phyloP scores from a whole-genome alignment of 2,329 filamentous ascomycete genomes.

The Endoconidiophora polonica region DNA sequence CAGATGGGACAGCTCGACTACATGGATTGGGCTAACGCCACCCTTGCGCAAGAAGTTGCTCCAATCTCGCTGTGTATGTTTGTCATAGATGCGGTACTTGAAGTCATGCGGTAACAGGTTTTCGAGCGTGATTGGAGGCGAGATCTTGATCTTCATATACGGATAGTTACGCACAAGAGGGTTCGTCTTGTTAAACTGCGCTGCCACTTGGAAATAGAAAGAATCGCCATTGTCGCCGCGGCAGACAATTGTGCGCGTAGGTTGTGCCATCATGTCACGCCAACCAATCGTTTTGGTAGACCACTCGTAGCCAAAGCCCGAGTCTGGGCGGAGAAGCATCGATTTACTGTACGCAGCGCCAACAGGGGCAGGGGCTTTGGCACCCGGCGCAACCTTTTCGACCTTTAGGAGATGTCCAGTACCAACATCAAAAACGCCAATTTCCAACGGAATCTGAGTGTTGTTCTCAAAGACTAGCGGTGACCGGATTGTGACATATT shows the following conservation, averaged over 20 bases:
- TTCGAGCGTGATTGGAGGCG: slow-evolving; percentile 82
- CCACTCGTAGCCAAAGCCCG: slow-evolving; percentile 94
- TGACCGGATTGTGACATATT: slow-evolving; percentile 90
- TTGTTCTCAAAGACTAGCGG: slow-evolving; percentile 88
- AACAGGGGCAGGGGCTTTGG: slow-evolving; percentile 76
- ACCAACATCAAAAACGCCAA: slow-evolving; percentile 76
- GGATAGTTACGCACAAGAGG: slow-evolving; percentile 75
- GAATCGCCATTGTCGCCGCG: slow-evolving; percentile 72
- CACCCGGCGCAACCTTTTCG: slow-evolving; percentile 88
- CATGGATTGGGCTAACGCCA: slow-evolving; percentile 90
- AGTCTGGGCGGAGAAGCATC: slow-evolving; percentile 74
- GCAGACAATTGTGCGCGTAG: slow-evolving; percentile 77
- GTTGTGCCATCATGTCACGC: slow-evolving; percentile 73
- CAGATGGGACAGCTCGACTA: slow-evolving; percentile 88
- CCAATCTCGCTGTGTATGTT: slow-evolving; percentile 97
- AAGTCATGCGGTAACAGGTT: slow-evolving; percentile 95
- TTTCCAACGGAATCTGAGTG: slow-evolving; percentile 86
- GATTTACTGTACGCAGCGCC: slow-evolving; percentile 84
- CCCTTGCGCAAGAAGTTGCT: slow-evolving; percentile 95
- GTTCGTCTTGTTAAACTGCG: slow-evolving; percentile 67
- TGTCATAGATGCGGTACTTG: slow-evolving; percentile 98
- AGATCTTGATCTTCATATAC: slow-evolving; percentile 84
- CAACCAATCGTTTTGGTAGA: slow-evolving; percentile 80
- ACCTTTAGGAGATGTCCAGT: slow-evolving; percentile 90
- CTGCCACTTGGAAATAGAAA: slow-evolving; percentile 94